Conservation (phyloP, 208 protist species). For the Ichthyophonus hoferi region DNA sequence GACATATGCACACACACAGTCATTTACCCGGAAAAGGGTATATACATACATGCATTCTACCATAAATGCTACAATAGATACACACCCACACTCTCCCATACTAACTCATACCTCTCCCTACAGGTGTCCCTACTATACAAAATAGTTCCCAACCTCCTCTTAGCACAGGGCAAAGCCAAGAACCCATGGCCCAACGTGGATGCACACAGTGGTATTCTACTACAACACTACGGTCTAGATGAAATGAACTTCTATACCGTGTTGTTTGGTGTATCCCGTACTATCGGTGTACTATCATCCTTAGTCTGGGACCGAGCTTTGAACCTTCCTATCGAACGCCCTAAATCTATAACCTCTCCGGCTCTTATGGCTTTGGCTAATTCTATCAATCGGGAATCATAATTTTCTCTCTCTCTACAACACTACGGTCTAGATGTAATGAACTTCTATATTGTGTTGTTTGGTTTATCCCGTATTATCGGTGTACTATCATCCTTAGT, state of each 20-base stretch:
- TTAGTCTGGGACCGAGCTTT: conserved; percentile 88
- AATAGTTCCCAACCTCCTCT: conserved; percentile 73
- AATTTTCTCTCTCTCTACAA: conserved; percentile 79
- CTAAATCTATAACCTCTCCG: conserved; percentile 84
- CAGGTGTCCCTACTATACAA: conserved; percentile 58
- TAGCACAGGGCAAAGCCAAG: conserved; percentile 91
- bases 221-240: conserved; percentile 89
- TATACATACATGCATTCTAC: no score
- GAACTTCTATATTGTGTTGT: conserved; percentile 93
- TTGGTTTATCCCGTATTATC: conserved; percentile 87
- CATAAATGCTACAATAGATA: no score
- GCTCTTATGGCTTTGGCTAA: conserved; percentile 40
- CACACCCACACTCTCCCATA: no score
- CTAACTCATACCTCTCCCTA: neutral
- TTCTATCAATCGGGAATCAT: conserved; percentile 96
- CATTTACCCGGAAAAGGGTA: no score
- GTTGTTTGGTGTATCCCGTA: conserved; percentile 90
- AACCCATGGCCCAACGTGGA: conserved; percentile 96
- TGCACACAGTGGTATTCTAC: conserved; percentile 84
- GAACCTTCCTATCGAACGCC: conserved; percentile 86
- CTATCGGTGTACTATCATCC: conserved; percentile 83
- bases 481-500: conserved; percentile 84
- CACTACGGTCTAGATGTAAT: conserved; percentile 89
- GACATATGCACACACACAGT: no score
- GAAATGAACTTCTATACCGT: conserved; percentile 93